A percentile compares a stretch with the other conserved stretches of the same genome.
Conservation (phyloP, 164 flowering plant species). For the Umbilicus rupestris region DNA sequence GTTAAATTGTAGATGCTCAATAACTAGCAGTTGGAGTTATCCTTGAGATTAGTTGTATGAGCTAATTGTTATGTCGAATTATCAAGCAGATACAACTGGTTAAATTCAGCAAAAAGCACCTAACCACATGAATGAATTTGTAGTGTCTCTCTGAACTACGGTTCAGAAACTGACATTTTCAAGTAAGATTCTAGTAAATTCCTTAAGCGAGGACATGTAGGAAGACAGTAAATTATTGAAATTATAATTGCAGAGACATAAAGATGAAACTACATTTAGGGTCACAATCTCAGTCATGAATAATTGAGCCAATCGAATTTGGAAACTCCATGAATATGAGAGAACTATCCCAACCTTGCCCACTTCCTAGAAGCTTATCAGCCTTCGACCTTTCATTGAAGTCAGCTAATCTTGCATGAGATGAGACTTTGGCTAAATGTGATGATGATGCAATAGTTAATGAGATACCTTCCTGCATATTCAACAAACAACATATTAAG, state of each 20-base stretch:
- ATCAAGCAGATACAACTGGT: not conserved
- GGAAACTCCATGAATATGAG: not conserved
- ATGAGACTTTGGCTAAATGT: constrained; percentile 30
- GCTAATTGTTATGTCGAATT: not conserved
- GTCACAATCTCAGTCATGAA: not conserved
- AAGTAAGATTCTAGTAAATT: not conserved
- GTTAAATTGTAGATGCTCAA: too few relatives aligned
- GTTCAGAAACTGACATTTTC: not conserved
- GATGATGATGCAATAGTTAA: constrained; percentile 49
- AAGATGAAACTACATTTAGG: not conserved
- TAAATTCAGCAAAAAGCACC: not conserved
- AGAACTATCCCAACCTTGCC: constrained; percentile 28
- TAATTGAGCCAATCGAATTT: not conserved
- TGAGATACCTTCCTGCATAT: constrained; percentile 61
- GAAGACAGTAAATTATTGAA: not conserved
- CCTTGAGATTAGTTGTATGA: not conserved
- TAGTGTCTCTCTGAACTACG: too few relatives aligned
- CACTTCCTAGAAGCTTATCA: constrained; percentile 47
- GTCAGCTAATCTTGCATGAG: constrained; percentile 17
- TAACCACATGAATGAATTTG: not conserved
- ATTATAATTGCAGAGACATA: not conserved
- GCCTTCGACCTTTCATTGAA: constrained; percentile 39
- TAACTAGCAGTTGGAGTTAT: not conserved
- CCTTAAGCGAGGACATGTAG: not conserved
- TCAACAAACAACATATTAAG: constrained; percentile 16